phyloP scores from a whole-genome alignment of 345 rosid genomes.

The Acer campestre region DNA sequence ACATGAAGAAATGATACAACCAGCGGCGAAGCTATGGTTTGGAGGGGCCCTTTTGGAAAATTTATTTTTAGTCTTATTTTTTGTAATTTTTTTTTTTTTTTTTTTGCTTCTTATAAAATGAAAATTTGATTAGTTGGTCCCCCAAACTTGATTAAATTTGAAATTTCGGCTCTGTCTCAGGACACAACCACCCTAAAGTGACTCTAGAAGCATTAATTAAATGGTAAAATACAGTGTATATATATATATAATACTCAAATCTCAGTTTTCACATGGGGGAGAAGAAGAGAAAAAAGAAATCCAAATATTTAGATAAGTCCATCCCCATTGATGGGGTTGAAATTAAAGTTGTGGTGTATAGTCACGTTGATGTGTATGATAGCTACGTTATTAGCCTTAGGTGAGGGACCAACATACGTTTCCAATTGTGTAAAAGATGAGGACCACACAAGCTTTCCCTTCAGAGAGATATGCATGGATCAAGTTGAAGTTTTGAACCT shows the following conservation, averaged over 20 bases:
- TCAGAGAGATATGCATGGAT: slow-evolving; percentile 32
- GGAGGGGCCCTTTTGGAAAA: too few relatives aligned
- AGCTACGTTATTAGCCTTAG: slow-evolving; percentile 20
- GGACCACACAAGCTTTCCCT: slow-evolving; percentile 49
- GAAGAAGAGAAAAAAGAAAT: slow-evolving; percentile 21
- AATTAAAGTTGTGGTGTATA: slow-evolving; percentile 36
- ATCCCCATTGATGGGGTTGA: slow-evolving; percentile 5
- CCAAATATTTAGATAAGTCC: slow-evolving; percentile 13
- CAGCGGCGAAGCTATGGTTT: too few relatives aligned
- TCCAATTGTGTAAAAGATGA: slow-evolving; percentile 3
- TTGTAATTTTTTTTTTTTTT: too few relatives aligned
- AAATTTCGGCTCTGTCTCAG: too few relatives aligned
- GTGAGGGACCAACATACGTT: slow-evolving; percentile 44
- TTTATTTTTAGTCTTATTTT: too few relatives aligned
- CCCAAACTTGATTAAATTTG: too few relatives aligned
- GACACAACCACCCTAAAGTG: neutral
- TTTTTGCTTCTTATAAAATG: too few relatives aligned
- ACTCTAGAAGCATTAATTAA: neutral
- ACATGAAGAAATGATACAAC: neutral
- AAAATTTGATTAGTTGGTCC: too few relatives aligned
- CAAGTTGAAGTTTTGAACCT: slow-evolving; percentile 31
- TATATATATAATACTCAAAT: neutral
- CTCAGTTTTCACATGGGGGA: neutral
- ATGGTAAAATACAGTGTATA: too few relatives aligned
- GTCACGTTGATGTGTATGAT: slow-evolving; percentile 38